These are phyloP conservation scores for Skeletonema grethae DNA, from an alignment of 108 stramenopile genomes.

Conservation along the genomic window DNA sequence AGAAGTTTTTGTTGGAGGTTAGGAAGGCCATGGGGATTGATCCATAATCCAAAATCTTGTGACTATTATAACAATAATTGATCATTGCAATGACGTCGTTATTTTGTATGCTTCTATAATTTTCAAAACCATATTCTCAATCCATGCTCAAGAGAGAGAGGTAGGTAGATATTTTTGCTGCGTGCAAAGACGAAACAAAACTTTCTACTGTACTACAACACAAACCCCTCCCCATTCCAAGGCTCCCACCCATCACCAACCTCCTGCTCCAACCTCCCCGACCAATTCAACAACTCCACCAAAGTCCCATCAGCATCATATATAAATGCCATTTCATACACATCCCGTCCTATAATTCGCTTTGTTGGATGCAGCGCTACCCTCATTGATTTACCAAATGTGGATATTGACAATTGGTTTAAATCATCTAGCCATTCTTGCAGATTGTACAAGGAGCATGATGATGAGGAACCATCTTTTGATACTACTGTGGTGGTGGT, in stretches of 20 bases:
- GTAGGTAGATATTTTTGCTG: too few relatives aligned
- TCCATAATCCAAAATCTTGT: neutral
- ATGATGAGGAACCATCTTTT: slow-evolving; percentile 12
- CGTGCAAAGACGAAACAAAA: too few relatives aligned
- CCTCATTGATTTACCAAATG: slow-evolving; percentile 71
- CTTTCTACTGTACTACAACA: too few relatives aligned
- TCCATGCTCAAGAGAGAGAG: too few relatives aligned
- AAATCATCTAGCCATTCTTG: slow-evolving; percentile 65
- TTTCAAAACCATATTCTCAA: too few relatives aligned
- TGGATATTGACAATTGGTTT: slow-evolving; percentile 57
- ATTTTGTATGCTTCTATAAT: too few relatives aligned
- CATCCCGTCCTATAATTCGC: slow-evolving; percentile 68
- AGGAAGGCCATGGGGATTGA: slow-evolving; percentile 41
- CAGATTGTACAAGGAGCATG: slow-evolving; percentile 40
- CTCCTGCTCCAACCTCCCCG: slow-evolving; percentile 52
- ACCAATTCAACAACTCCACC: slow-evolving; percentile 75
- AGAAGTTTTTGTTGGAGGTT: slow-evolving; percentile 41
- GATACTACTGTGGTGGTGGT: neutral
- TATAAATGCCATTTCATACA: slow-evolving; percentile 85
- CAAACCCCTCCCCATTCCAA: slow-evolving; percentile 49
- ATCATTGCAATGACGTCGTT: too few relatives aligned
- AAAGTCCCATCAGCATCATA: slow-evolving; percentile 87
- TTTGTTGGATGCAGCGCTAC: slow-evolving; percentile 70
- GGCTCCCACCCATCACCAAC: slow-evolving; percentile 47
- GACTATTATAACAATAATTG: too few relatives aligned